Conservation (phyloP, 2,329 filamentous ascomycete species). For the Sarocladium brachiariae region DNA sequence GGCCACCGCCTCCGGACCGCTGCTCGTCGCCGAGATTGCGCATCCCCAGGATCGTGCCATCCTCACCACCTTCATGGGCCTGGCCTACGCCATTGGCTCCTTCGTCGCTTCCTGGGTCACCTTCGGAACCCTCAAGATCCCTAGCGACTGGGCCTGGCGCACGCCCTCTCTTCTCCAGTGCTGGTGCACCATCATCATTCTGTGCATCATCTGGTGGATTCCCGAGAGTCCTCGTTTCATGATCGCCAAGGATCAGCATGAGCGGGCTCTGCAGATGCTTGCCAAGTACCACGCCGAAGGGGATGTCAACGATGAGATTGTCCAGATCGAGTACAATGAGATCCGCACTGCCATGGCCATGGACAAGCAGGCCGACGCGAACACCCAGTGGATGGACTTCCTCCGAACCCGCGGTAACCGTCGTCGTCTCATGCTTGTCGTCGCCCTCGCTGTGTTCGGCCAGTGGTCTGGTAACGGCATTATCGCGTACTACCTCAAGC, state of each 20-base stretch:
- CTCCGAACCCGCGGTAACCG: conserved; percentile 20
- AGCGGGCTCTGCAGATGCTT: conserved; percentile 27
- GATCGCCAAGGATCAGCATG: conserved; percentile 27
- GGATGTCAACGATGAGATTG: conserved; percentile 45
- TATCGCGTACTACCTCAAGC: conserved; percentile 29
- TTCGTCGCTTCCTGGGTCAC: conserved; percentile 19
- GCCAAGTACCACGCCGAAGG: conserved; percentile 30
- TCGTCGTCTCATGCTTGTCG: conserved; percentile 26
- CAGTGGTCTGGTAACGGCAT: conserved; percentile 23
- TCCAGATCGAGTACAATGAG: conserved; percentile 43
- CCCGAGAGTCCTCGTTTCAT: conserved; percentile 58
- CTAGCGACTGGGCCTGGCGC: conserved; percentile 29
- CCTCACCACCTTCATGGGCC: conserved; percentile 17
- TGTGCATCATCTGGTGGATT: conserved; percentile 35
- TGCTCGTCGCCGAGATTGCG: conserved; percentile 24
- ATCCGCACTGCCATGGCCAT: conserved; percentile 22
- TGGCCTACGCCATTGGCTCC: conserved; percentile 8
- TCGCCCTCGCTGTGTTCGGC: conserved; percentile 35
- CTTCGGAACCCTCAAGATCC: conserved; percentile 27
- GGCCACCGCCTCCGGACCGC: conserved; percentile 20
- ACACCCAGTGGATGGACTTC: conserved; percentile 11
- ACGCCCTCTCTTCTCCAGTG: conserved; percentile 23
- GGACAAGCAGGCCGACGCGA: conserved; percentile 14
- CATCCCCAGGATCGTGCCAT: conserved; percentile 23
- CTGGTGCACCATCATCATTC: conserved; percentile 9